phyloP scores from a whole-genome alignment of 2,329 filamentous ascomycete species.

The Trichoderma aggressivum region DNA sequence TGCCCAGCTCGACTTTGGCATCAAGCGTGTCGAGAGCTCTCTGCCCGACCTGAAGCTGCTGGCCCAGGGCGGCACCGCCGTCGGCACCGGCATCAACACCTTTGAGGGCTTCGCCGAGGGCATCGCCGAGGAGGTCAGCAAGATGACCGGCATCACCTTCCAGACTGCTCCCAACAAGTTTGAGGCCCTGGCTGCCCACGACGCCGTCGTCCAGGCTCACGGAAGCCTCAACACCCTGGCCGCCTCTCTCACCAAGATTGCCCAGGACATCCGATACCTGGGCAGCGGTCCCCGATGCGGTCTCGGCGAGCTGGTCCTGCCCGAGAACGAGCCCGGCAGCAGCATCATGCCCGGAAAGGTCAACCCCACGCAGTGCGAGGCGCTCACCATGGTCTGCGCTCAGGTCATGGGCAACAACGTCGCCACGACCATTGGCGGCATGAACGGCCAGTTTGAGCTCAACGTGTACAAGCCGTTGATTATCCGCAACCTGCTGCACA shows the following conservation, averaged over 20 bases:
- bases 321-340: conserved; percentile 96
- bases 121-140: conserved; percentile 84
- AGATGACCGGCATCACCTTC: conserved; percentile 91
- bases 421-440: conserved; percentile 87
- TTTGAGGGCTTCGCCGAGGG: conserved; percentile 93
- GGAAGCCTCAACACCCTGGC: conserved; percentile 93
- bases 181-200: conserved; percentile 91
- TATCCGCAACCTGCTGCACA: conserved; percentile 94
- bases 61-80: conserved; percentile 93
- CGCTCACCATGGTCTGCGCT: conserved; percentile 93
- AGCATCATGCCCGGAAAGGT: conserved; percentile 99
- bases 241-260: conserved; percentile 91
- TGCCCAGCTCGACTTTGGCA: conserved; percentile 85
- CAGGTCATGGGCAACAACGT: conserved; percentile 98
- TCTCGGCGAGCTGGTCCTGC: conserved; percentile 86
- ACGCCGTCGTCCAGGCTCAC: conserved; percentile 90
- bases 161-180: conserved; percentile 99
- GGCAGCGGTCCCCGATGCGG: conserved; percentile 94
- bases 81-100: conserved; percentile 96
- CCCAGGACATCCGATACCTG: conserved; percentile 95
- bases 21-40: conserved; percentile 78
- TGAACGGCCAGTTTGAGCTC: conserved; percentile 97
- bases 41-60: conserved; percentile 82
- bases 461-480: conserved; percentile 99
- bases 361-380: conserved; percentile 98